A percentile compares a stretch with the other conserved stretches of the same genome.
phyloP scores from a whole-genome alignment of 768 basidiomycete genomes.

The Antrodiella citrinella region DNA sequence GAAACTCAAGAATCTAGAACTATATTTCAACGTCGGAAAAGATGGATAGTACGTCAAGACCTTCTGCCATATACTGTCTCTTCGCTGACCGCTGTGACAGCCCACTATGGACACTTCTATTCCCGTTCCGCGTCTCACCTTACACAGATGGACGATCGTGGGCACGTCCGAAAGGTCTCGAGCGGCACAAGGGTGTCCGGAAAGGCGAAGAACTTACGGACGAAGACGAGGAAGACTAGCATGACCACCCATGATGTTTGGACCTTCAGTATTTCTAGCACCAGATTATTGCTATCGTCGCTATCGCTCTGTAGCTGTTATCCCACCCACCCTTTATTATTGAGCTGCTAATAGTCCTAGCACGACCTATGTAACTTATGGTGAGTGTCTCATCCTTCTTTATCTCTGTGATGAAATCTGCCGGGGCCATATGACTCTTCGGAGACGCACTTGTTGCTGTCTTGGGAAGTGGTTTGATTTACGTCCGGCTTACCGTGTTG shows the following conservation, averaged over 20 bases:
- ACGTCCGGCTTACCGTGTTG: constrained; percentile 41
- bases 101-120: constrained; percentile 66
- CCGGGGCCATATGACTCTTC: constrained; percentile 88
- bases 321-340: neutral
- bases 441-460: constrained; percentile 19
- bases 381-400: constrained; percentile 1
- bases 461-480: constrained; percentile 51
- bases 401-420: constrained; percentile 49
- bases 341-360: too few species aligned
- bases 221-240: constrained; percentile 54
- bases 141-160: constrained; percentile 80
- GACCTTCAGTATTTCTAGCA: neutral
- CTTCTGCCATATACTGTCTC: too few species aligned
- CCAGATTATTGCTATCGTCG: too few species aligned
- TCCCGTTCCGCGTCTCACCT: constrained; percentile 75
- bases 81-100: too few species aligned
- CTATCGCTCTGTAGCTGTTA: neutral
- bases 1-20: constrained; percentile 55
- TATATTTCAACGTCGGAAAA: constrained; percentile 84
- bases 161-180: constrained; percentile 62
- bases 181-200: constrained; percentile 53
- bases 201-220: constrained; percentile 85
- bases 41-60: constrained; percentile 84
- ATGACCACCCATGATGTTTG: neutral
- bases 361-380: constrained; percentile 10